Percentiles rank a stretch among this genome's conserved stretches.
These are phyloP conservation scores for Annulohypoxylon moriforme DNA, from an alignment of 495 filamentous ascomycete genomes.

Conservation along the genomic window DNA sequence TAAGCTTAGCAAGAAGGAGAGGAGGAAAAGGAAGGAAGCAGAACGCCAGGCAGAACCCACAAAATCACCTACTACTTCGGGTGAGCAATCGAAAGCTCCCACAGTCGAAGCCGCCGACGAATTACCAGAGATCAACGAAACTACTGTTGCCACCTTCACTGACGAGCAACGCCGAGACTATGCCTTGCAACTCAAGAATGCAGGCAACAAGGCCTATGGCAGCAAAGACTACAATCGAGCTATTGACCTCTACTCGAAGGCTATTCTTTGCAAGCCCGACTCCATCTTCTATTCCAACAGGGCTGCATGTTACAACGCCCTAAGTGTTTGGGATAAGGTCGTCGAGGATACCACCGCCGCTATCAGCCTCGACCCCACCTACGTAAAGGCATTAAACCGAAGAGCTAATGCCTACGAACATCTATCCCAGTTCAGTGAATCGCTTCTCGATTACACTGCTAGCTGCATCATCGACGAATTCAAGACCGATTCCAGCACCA, in stretches of 20 bases:
- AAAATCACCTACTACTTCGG: constrained; percentile 50
- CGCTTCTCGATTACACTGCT: constrained; percentile 95
- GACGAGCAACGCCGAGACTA: constrained; percentile 83
- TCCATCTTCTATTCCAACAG: constrained; percentile 99
- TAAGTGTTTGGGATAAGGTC: constrained; percentile 92
- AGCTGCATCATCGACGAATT: constrained; percentile 99
- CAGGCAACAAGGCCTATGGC: constrained; percentile 96
- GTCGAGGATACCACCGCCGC: constrained; percentile 97
- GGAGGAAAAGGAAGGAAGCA: constrained; percentile 77
- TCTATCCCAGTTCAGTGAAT: constrained; percentile 88
- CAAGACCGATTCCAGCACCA: constrained; percentile 85
- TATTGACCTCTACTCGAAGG: constrained; percentile 93
- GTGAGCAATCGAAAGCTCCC: constrained; percentile 59
- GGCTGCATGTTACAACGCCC: constrained; percentile 95
- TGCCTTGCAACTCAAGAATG: constrained; percentile 89
- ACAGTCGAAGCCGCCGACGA: constrained; percentile 77
- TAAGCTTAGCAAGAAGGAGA: constrained; percentile 65
- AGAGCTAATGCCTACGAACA: constrained; percentile 97
- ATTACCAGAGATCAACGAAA: constrained; percentile 86
- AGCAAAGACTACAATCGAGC: constrained; percentile 89
- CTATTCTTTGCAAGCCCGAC: constrained; percentile 95
- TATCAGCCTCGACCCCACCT: constrained; percentile 89
- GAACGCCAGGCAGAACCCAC: constrained; percentile 67
- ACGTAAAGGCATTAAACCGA: constrained; percentile 96
- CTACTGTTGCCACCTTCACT: constrained; percentile 73